A percentile compares a stretch with the other conserved stretches of the same genome.
Conservation (phyloP, 805 yeast species). For the Yarrowia yakushimensis region DNA sequence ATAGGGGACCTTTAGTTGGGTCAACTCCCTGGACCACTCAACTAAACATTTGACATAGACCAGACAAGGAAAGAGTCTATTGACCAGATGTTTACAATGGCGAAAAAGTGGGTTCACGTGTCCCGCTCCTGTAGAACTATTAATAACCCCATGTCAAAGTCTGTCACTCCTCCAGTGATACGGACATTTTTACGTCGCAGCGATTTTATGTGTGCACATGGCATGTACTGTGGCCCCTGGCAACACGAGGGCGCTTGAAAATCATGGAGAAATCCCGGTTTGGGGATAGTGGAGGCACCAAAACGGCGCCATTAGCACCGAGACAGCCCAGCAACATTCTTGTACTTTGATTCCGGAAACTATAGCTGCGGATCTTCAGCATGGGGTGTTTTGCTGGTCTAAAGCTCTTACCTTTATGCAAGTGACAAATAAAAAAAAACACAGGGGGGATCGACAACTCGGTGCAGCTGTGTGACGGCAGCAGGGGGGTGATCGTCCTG, state of each 20-base stretch:
- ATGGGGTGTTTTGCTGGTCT: no score
- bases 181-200: neutral
- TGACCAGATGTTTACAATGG: neutral
- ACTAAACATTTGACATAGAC: neutral
- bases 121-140: neutral
- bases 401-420: no score
- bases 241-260: neutral
- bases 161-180: neutral
- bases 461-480: neutral
- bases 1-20: neutral
- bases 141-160: no score
- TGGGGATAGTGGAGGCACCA: no score
- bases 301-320: no score
- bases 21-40: neutral
- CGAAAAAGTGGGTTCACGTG: neutral
- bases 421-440: no score
- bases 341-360: no score
- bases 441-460: neutral
- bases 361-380: no score
- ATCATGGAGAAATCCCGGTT: no score
- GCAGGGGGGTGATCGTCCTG: neutral
- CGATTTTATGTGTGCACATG: neutral
- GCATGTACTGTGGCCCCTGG: no score
- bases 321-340: no score
- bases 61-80: neutral